phyloP scores from a whole-genome alignment of 805 yeast genomes.

The Metschnikowia santaceciliae region DNA sequence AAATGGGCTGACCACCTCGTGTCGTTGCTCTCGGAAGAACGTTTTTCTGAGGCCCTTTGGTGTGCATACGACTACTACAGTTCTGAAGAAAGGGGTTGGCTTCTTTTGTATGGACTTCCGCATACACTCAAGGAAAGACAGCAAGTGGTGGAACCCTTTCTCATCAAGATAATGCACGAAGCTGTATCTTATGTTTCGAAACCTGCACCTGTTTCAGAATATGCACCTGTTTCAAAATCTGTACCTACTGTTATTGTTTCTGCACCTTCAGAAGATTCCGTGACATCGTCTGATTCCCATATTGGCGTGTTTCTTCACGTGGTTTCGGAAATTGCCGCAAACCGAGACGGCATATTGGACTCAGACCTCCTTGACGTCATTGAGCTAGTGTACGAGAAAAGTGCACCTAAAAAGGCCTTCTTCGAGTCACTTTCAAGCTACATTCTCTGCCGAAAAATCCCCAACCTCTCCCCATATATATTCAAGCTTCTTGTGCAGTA shows the following conservation, averaged over 20 bases:
- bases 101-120: slow-evolving; percentile 58
- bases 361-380: slow-evolving; percentile 14
- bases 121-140: slow-evolving; percentile 41
- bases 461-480: slow-evolving; percentile 56
- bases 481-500: slow-evolving; percentile 57
- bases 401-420: slow-evolving; percentile 35
- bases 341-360: slow-evolving; percentile 5
- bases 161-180: slow-evolving; percentile 55
- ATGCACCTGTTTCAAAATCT: too few relatives aligned
- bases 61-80: slow-evolving; percentile 51
- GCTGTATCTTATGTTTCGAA: not conserved
- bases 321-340: slow-evolving; percentile 8
- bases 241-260: too few relatives aligned
- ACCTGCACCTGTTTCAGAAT: too few relatives aligned
- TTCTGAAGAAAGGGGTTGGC: slow-evolving; percentile 41
- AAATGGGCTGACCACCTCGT: slow-evolving; percentile 69
- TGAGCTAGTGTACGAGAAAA: slow-evolving; percentile 23
- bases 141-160: slow-evolving; percentile 44
- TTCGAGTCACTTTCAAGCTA: slow-evolving; percentile 52
- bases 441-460: slow-evolving; percentile 45
- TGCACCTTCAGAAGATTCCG: too few relatives aligned
- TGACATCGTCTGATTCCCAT: too few relatives aligned
- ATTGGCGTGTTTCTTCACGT: slow-evolving; percentile 16
- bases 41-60: slow-evolving; percentile 54
- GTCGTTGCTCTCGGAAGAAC: slow-evolving; percentile 42